Base-by-base conservation (phyloP, 106 monocot genomes). In the Phalaenopsis equestris region DNA sequence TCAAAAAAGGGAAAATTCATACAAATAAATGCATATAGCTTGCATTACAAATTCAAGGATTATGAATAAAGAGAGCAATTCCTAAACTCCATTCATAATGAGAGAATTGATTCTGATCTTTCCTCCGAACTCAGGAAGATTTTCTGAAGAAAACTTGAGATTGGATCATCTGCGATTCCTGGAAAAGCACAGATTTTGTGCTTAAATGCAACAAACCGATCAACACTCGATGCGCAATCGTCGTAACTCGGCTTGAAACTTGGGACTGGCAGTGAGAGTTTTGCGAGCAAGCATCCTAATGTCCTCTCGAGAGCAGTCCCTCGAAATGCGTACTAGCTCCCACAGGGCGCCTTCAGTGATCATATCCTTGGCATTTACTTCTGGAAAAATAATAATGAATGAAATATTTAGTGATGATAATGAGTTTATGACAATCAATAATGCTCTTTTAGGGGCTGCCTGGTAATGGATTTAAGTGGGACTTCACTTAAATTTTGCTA, bases 241-340 rank as follows among this genome's bases (percentile, higher is more conserved):
- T 79, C 88, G 86, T 76, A 99, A 57, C 76, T 99, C 98, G 24
- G 90, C 64, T 83, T 86, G 91, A 79, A 99, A 93, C 48, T 84
- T 86, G 11, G 84, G 84, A 82, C 93, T 93, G 14, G 91, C 93
- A 79, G 85, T 88, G 72, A 99, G 87, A 21, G 94, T 95, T 38
- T 90, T 80, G 56, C 90, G 90, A 16, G 98, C 98, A 48, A 99
- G 79, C 65, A 81, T 83, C 72, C 93, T 84, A 30, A 99, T 99
- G 83, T 99, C 98, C 80, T 94, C 94, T 46, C 98, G 84, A 15
- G 94, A 93, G 80, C 98, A 99, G 68, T 99, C 94, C 3, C 92
- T 86, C 36, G 98, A 92, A 56, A 99, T 94, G 81, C 98, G 94
- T 73, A 99, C 98, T 24, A 99, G 86, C 77, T 99, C 98, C 98